These are phyloP conservation scores for Cytospora piceicola DNA, from an alignment of 2,329 filamentous ascomycete genomes.

Conservation along the genomic window DNA sequence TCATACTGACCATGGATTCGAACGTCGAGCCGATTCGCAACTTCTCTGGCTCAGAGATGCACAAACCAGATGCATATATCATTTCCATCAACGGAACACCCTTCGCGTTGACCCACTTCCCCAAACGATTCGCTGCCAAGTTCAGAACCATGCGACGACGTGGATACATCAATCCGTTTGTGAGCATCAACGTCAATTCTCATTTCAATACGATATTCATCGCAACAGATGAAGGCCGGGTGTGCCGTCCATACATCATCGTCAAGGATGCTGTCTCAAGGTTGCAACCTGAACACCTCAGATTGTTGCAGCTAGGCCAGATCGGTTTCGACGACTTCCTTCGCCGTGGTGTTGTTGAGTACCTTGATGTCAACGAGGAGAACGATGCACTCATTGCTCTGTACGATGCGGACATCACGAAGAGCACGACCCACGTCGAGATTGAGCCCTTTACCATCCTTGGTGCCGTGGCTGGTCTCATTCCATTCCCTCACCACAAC, in stretches of 20 bases:
- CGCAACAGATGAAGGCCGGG: constrained; percentile 94
- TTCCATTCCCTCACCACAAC: constrained; percentile 98
- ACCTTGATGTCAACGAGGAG: constrained; percentile 97
- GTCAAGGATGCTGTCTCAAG: constrained; percentile 86
- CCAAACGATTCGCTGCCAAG: constrained; percentile 81
- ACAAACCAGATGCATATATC: constrained; percentile 80
- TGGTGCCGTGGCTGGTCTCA: constrained; percentile 91
- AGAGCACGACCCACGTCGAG: constrained; percentile 88
- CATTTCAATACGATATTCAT: constrained; percentile 92
- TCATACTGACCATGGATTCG: constrained; percentile 84
- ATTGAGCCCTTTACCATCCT: constrained; percentile 98
- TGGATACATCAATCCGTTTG: constrained; percentile 92
- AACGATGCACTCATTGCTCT: constrained; percentile 94
- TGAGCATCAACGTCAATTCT: constrained; percentile 94
- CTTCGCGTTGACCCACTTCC: constrained; percentile 81
- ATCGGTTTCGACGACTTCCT: constrained; percentile 95
- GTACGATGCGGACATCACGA: constrained; percentile 81
- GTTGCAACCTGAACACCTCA: constrained; percentile 77
- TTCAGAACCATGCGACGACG: constrained; percentile 87
- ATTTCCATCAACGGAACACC: constrained; percentile 97
- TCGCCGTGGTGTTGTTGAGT: constrained; percentile 87
- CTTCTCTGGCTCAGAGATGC: constrained; percentile 80
- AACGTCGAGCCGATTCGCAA: constrained; percentile 77
- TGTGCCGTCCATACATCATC: constrained; percentile 94
- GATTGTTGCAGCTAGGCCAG: constrained; percentile 78